Evolutionary conservation across 805 yeast species (phyloP).

Genomic region (Candida sphagnicola): DNA sequence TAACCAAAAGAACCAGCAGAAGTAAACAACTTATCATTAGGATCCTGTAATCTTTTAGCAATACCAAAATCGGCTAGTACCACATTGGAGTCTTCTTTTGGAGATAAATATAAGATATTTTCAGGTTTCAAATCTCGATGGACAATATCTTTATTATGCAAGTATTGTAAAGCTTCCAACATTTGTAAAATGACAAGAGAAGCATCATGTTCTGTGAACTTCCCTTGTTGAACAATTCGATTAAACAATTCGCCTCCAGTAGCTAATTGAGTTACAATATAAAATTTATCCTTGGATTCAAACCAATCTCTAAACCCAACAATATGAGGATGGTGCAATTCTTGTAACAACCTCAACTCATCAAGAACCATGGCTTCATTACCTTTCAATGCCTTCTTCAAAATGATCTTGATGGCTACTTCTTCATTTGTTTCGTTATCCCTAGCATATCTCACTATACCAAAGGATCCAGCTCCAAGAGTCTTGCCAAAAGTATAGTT

Average conservation of each 20-base stretch:
- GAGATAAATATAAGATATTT: slow-evolving; percentile 71
- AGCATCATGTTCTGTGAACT: slow-evolving; percentile 88
- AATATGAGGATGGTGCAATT: slow-evolving; percentile 76
- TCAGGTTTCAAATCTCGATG: slow-evolving; percentile 96
- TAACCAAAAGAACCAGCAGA: slow-evolving; percentile 94
- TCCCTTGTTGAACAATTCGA: slow-evolving; percentile 73
- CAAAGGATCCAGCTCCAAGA: slow-evolving; percentile 93
- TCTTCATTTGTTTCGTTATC: slow-evolving; percentile 49
- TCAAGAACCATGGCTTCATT: slow-evolving; percentile 74
- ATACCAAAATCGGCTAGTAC: slow-evolving; percentile 96
- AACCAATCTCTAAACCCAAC: slow-evolving; percentile 92
- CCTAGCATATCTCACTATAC: slow-evolving; percentile 81
- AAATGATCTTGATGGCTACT: slow-evolving; percentile 85
- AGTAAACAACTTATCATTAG: slow-evolving; percentile 58
- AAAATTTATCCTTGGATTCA: slow-evolving; percentile 87
- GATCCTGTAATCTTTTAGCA: slow-evolving; percentile 66
- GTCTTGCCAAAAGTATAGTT: slow-evolving; percentile 77
- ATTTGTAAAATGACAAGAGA: slow-evolving; percentile 69
- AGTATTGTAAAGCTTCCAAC: slow-evolving; percentile 70
- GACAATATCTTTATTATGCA: slow-evolving; percentile 75
- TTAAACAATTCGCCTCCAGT: slow-evolving; percentile 96
- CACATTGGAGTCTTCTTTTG: slow-evolving; percentile 54
- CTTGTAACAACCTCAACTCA: slow-evolving; percentile 67
- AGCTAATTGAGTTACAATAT: slow-evolving; percentile 90
- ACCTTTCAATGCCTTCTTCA: slow-evolving; percentile 80